Conservation (phyloP, 75 land plant genomes). For the Ceratopteris richardii region DNA sequence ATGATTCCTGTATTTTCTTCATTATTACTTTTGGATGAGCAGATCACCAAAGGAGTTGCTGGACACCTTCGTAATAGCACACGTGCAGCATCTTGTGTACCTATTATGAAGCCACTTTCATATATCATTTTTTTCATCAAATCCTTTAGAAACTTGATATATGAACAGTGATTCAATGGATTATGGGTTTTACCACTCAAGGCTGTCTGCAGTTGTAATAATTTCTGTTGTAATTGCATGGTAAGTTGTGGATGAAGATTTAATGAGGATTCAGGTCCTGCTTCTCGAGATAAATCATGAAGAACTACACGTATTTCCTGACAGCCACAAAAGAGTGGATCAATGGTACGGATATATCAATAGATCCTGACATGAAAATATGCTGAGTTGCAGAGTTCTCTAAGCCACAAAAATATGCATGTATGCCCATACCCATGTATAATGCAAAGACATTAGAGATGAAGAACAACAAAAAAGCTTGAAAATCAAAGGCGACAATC, state of each 20-base stretch:
- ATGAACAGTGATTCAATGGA: too few relatives aligned
- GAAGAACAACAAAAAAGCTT: too few relatives aligned
- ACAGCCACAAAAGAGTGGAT: background rate
- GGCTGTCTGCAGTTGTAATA: conserved; percentile 20
- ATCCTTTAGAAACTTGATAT: too few relatives aligned
- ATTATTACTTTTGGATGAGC: conserved; percentile 6
- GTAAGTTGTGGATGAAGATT: conserved; percentile 13
- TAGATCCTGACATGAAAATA: too few relatives aligned
- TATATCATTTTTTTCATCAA: too few relatives aligned
- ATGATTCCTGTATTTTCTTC: background rate
- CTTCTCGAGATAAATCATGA: conserved; percentile 11
- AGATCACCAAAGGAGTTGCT: conserved; percentile 21
- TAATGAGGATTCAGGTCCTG: conserved; percentile 8
- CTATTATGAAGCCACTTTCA: conserved; percentile 5
- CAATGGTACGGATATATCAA: too few relatives aligned
- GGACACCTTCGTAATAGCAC: conserved; percentile 18
- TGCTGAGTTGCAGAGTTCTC: too few relatives aligned
- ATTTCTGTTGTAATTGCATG: conserved; percentile 20
- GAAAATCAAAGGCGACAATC: too few relatives aligned
- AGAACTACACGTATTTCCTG: conserved; percentile 23
- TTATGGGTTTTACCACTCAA: conserved; percentile 15
- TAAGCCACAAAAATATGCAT: too few relatives aligned
- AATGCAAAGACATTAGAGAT: too few relatives aligned
- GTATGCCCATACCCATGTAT: too few relatives aligned
- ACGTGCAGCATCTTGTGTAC: conserved; percentile 22